A percentile compares a stretch with the other conserved stretches of the same genome.
Conservation (phyloP, 352 stramenopile genomes). For the Thalassiosira sp. region DNA sequence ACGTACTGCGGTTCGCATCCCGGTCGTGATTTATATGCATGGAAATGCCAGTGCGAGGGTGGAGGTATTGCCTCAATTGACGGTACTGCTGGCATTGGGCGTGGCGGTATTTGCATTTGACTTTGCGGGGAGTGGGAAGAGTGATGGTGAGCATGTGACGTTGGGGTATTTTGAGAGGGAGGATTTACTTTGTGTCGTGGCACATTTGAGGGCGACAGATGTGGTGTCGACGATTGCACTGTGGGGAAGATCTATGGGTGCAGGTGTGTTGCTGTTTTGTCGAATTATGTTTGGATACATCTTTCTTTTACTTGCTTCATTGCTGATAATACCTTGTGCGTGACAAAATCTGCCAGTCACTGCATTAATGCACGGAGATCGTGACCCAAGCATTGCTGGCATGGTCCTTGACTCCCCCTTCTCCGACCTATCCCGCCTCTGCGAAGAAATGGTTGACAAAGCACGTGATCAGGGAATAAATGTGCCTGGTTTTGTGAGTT, state of each 20-base stretch:
- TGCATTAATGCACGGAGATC: slow-evolving; percentile 91
- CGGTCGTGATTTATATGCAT: slow-evolving; percentile 92
- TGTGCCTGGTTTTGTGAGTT: slow-evolving; percentile 87
- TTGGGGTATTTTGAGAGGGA: slow-evolving; percentile 92
- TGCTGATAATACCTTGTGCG: not conserved
- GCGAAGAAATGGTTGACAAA: slow-evolving; percentile 93
- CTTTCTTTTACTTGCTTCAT: not conserved
- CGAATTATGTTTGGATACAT: not conserved
- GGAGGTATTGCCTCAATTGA: slow-evolving; percentile 85
- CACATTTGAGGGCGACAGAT: slow-evolving; percentile 87
- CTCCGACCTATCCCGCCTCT: slow-evolving; percentile 89
- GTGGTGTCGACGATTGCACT: slow-evolving; percentile 89
- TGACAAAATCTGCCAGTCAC: slow-evolving; percentile 64
- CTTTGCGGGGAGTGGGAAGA: slow-evolving; percentile 91
- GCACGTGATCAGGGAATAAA: slow-evolving; percentile 88
- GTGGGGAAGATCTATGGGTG: slow-evolving; percentile 95
- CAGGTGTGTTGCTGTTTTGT: slow-evolving; percentile 64
- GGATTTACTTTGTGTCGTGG: slow-evolving; percentile 86
- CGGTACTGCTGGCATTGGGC: slow-evolving; percentile 85
- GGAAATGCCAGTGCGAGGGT: slow-evolving; percentile 93
- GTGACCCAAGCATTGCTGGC: slow-evolving; percentile 91
- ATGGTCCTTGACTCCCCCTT: slow-evolving; percentile 95
- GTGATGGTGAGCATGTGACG: slow-evolving; percentile 91
- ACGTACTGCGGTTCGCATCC: slow-evolving; percentile 53
- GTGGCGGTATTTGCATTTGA: slow-evolving; percentile 92